Base-by-base conservation (phyloP, 306 rosid species). In the Casuarina cunninghamiana region DNA sequence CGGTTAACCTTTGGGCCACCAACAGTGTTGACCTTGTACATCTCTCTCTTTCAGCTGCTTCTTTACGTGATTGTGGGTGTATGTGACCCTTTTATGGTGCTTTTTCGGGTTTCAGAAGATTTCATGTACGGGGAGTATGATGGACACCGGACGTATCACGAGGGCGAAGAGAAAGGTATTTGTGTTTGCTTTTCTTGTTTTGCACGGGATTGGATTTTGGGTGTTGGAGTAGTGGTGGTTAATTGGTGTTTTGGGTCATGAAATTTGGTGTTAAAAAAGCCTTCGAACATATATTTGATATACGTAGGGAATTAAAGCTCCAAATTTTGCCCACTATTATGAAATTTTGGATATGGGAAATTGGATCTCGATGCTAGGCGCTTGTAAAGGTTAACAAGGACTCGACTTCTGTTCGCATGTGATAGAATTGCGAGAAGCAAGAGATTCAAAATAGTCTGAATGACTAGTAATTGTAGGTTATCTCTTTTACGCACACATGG, bases 101-200 rank as follows among this genome's bases (percentile, higher is more conserved):
- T 12, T 7, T 69, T 71, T 43, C 80, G 71, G 70, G 11, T 81
- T 69, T 75, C 85, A 90, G 96, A 97, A 94, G 98, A 94, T 75
- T 94, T 90, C 74, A 77, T 75, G 84, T 94, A 80, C 54, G 98
- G 97, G 42, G 77, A 74, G 72, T 92, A 83, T 75, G 97, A 94
- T 79, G 98, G 65, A 2, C 97, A 94, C 77, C 98, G 92, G 76
- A 92, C 97, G 87, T 94, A 80, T 63, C 2, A 39, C 60, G 97
- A 94, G 80, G 94, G 89, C 71, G 95, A 90, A 37, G 51, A 83
- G 15, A 87, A 77, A 88, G 93, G 97, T 89, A 10, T 7, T 48
- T 13, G 2, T 16, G 44, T 26, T 7, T 12, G 70, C 5, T 3
- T 13, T 13, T 41, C 3, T 66, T 38, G 13, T 44, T 63, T 63